A percentile compares a stretch with the other conserved stretches of the same genome.
Conservation (phyloP, 192 early-diverging fungal genomes). For the Mortierella antarctica region DNA sequence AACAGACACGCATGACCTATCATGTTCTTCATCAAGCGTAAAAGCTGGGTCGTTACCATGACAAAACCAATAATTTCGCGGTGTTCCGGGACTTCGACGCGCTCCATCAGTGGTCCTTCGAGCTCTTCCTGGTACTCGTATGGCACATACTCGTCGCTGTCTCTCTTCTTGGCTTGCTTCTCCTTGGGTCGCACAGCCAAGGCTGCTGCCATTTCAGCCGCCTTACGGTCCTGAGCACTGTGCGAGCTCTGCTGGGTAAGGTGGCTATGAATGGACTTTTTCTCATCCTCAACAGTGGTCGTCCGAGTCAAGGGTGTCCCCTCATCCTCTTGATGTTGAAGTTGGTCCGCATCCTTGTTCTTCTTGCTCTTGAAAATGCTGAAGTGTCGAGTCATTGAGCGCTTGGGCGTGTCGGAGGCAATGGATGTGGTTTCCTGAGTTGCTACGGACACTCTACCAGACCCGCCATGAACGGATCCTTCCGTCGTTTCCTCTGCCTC, state of each 20-base stretch:
- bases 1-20: neutral
- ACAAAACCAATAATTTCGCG: conserved; percentile 46
- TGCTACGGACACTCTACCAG: neutral
- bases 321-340: neutral
- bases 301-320: neutral
- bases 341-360: conserved; percentile 7
- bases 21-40: neutral
- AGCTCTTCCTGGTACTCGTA: conserved; percentile 49
- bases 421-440: conserved; percentile 9
- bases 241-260: conserved; percentile 20
- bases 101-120: conserved; percentile 49
- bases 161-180: conserved; percentile 23
- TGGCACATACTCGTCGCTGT: conserved; percentile 41
- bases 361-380: conserved; percentile 47
- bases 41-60: conserved; percentile 9
- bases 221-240: conserved; percentile 1
- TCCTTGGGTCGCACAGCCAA: conserved; percentile 23
- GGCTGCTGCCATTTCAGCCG: conserved; percentile 16
- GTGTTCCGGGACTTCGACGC: conserved; percentile 36
- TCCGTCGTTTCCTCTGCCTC: too few relatives aligned
- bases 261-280: conserved; percentile 28
- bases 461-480: neutral
- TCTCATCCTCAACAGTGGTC: conserved; percentile 24
- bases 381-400: conserved; percentile 27
- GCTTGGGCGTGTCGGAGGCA: conserved; percentile 8